These are phyloP conservation scores for Raphanus hybrid DNA, from an alignment of 441 rosid genomes.

Conservation along the genomic window DNA sequence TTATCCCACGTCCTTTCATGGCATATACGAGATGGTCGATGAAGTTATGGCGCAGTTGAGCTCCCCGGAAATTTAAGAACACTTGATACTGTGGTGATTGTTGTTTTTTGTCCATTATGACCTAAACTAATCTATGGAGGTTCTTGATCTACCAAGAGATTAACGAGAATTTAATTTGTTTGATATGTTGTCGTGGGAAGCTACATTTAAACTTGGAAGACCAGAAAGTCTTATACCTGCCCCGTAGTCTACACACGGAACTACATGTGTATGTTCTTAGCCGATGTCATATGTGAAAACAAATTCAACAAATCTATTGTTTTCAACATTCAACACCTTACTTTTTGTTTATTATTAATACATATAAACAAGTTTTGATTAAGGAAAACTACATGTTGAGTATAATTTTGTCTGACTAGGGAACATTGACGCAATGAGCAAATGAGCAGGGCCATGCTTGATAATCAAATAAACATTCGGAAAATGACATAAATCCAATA, in stretches of 20 bases:
- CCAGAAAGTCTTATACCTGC: neutral
- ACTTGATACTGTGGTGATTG: neutral
- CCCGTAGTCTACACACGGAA: neutral
- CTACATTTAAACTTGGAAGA: neutral
- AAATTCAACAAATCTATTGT: neutral
- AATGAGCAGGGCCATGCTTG: neutral
- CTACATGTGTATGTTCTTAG: neutral
- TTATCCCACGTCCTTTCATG: neutral
- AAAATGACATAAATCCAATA: neutral
- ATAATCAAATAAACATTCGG: neutral
- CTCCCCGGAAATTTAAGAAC: constrained; percentile 2
- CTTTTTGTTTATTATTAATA: neutral
- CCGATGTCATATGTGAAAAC: neutral
- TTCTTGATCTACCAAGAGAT: neutral
- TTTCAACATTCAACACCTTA: neutral
- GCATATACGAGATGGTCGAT: neutral
- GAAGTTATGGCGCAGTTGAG: neutral
- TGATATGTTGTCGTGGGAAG: neutral
- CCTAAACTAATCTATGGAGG: neutral
- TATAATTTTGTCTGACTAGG: neutral
- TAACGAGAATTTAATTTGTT: neutral
- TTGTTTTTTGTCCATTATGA: neutral
- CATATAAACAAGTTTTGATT: neutral
- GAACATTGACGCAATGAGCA: neutral
- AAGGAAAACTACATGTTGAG: neutral